phyloP scores from a whole-genome alignment of 1,284 basidiomycete genomes.

The Sanghuangporus baumii region DNA sequence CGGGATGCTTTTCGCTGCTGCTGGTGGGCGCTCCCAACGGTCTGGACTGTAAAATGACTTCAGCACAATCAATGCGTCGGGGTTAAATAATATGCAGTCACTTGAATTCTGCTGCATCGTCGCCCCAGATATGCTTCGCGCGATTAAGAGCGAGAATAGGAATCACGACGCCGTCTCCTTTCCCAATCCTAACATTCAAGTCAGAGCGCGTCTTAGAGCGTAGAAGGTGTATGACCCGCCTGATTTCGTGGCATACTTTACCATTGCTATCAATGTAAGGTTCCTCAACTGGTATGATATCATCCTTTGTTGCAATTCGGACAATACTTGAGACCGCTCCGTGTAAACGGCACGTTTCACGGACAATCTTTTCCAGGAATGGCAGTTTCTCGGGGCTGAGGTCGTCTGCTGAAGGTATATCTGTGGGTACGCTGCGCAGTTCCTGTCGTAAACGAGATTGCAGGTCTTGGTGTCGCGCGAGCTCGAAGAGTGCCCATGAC shows the following conservation, averaged over 20 bases:
- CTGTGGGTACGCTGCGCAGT: conserved; percentile 22
- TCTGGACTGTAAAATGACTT: conserved; percentile 23
- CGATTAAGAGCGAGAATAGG: conserved; percentile 32
- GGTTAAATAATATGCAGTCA: background rate
- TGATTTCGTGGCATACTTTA: conserved; percentile 19
- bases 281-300: conserved; percentile 24
- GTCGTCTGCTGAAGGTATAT: conserved; percentile 27
- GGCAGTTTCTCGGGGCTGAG: conserved; percentile 26
- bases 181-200: conserved; percentile 25
- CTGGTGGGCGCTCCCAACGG: conserved; percentile 26
- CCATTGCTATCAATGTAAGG: conserved; percentile 23
- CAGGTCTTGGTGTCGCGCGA: conserved; percentile 33
- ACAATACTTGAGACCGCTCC: conserved; percentile 20
- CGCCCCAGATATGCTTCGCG: conserved; percentile 34
- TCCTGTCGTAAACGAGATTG: conserved; percentile 44
- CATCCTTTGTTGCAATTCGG: conserved; percentile 22
- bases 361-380: conserved; percentile 31
- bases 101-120: conserved; percentile 33
- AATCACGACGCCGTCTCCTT: conserved; percentile 27
- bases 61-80: background rate
- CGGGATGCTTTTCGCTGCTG: conserved; percentile 22
- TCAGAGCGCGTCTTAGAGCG: background rate
- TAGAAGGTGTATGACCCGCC: conserved; percentile 8
- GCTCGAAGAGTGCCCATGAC: conserved; percentile 42
- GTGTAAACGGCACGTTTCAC: conserved; percentile 25